These are phyloP conservation scores for Vitis vinifera DNA, from an alignment of 164 flowering plant species.

Conservation along the genomic window ASM3070453v1 NC_081805.1:4980501-4981000, in stretches of 20 bases:
- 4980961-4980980: constrained; percentile 62
- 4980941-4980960: constrained; percentile 61
- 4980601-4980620: too few species aligned
- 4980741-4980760: constrained; percentile 66
- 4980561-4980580: too few species aligned
- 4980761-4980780: constrained; percentile 58
- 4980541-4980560: too few species aligned
- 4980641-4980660: too few species aligned
- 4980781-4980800: constrained; percentile 49
- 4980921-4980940: constrained; percentile 32
- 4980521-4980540: too few species aligned
- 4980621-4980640: too few species aligned
- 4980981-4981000: constrained; percentile 56
- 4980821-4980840: constrained; percentile 63
- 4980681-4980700: too few species aligned
- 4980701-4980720: too few species aligned
- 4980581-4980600: not conserved
- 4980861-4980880: constrained; percentile 59
- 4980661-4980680: too few species aligned
- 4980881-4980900: constrained; percentile 52
- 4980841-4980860: constrained; percentile 39
- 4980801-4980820: constrained; percentile 60
- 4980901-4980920: constrained; percentile 27
- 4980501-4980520: too few species aligned
- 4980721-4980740: constrained; percentile 28